Evolutionary conservation across 139 green algal genomes (phyloP).

Genomic region (Chlamydomonas eustigma): DNA sequence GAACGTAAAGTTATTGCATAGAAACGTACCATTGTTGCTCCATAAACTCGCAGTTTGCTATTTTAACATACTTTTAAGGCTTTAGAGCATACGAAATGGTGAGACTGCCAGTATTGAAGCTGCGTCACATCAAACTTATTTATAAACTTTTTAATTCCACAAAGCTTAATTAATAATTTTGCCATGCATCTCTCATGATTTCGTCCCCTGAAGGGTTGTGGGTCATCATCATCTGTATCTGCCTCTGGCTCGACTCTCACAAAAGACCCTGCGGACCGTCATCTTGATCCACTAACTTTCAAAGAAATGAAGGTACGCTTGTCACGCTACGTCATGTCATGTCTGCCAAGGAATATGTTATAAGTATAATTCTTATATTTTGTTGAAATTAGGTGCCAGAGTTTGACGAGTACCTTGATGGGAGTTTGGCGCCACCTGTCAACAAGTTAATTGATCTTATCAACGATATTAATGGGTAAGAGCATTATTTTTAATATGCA

Average conservation of each 20-base stretch:
- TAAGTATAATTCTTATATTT: not conserved
- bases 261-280: conserved; percentile 17
- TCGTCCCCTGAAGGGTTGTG: conserved; percentile 34
- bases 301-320: conserved; percentile 1
- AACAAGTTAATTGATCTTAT: conserved; percentile 15
- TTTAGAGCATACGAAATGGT: no score
- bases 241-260: not conserved
- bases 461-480: conserved; percentile 19
- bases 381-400: not conserved
- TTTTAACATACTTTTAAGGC: no score
- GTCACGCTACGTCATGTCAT: not conserved
- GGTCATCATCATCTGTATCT: conserved; percentile 3
- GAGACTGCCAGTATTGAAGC: no score
- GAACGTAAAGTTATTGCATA: no score
- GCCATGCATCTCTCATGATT: no score
- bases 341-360: not conserved
- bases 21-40: no score
- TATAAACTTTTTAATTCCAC: no score
- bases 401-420: conserved; percentile 13
- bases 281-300: conserved; percentile 12
- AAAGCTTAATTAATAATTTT: no score
- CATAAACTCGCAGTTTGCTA: no score
- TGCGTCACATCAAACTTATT: no score
- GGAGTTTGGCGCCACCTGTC: not conserved
- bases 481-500: not conserved